phyloP scores from a whole-genome alignment of 139 green algal species.

The Picochlorum sp. region DNA sequence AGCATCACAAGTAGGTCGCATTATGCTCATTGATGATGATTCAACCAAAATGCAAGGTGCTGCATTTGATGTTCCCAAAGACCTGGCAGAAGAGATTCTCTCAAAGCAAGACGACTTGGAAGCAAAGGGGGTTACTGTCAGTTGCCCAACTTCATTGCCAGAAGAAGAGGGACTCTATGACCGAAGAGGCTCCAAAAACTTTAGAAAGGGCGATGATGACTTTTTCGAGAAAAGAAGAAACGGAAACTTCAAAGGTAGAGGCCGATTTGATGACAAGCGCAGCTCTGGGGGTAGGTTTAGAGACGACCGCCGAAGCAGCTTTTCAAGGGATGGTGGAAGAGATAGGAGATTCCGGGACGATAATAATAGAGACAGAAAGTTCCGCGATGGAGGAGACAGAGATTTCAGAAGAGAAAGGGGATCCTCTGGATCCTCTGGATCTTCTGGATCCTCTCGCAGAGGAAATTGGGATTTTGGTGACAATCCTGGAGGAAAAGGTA shows the following conservation, averaged over 20 bases:
- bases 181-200: conserved; percentile 1
- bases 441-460: too few relatives aligned
- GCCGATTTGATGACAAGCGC: not conserved
- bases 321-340: not conserved
- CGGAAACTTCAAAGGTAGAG: not conserved
- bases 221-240: not conserved
- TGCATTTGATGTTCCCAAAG: conserved; percentile 73
- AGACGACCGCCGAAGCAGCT: conserved; percentile 6
- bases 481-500: not conserved
- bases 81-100: conserved; percentile 34
- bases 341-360: not conserved
- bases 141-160: conserved; percentile 20
- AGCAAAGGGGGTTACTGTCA: conserved; percentile 25
- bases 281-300: not conserved
- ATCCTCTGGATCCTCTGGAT: not conserved
- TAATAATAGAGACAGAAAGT: not conserved
- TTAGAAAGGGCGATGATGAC: not conserved
- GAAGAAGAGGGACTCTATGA: conserved; percentile 20
- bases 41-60: conserved; percentile 28
- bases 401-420: not conserved
- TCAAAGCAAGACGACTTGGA: conserved; percentile 20
- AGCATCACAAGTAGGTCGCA: conserved; percentile 32
- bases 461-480: not conserved
- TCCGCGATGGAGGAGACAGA: not conserved
- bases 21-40: conserved; percentile 36